Base-by-base conservation (phyloP, 176 grass and related monocot species). In the Guadua angustifolia region DNA sequence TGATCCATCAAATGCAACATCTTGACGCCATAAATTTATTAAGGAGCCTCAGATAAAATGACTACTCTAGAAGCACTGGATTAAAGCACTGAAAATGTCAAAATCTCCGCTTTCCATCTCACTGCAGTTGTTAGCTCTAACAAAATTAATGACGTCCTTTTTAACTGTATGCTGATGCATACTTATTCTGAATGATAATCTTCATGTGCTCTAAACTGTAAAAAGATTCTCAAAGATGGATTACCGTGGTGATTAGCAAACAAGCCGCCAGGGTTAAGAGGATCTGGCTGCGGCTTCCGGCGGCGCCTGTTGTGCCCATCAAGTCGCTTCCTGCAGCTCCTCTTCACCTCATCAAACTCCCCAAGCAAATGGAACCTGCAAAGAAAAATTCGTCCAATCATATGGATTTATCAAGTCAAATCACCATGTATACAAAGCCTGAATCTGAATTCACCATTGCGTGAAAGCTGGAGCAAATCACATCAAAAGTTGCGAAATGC, bases 321-420 rank as follows among this genome's bases (percentile, higher is more conserved):
- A 15, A 97, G 92, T 24, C 94, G 90, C 75, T 94, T 97, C 82
- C 94, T 78, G 82, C 94, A 97, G 85, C 94, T 97, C 83, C 90
- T 84, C 83, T 97, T 97, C 71, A 68, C 73, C 80, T 94, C 94
- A 33, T 97, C 94, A 7, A 97, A 97, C 66, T 97, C 94, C n/a
- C 49, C 88, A 0, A 97, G 85, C 77, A 87, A 56, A 90, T 97
- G 94, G 85, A 97, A 97, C 90, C 94, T 97, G 49, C 52, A 73
- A 36, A 25, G 9, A 75, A 52, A 45, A 68, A 16, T 62, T 26
- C 8, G 21, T 75, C 29, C 7, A 0, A 73, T 18, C 9, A 53
- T 17, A 60, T 79, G 22, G 18, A 32, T 32, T 47, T 18, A 46
- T 8, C n/a, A 21, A 36, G 3, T 21, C 70, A 74, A 15, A 3